Conservation (phyloP, 345 rosid genomes). For the Eucalyptus marginata region DNA sequence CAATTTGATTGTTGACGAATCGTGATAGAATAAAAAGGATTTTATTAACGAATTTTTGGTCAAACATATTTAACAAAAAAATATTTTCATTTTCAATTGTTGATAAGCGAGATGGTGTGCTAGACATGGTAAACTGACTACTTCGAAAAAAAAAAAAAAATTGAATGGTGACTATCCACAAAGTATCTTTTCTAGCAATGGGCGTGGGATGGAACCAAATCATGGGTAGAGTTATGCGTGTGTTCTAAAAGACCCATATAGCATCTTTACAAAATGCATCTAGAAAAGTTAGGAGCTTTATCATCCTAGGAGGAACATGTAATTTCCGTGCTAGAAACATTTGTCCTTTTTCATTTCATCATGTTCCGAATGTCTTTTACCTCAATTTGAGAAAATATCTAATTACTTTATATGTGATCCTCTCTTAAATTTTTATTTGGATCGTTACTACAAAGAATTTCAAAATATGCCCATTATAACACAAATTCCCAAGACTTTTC, state of each 20-base stretch:
- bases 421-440: too few species aligned
- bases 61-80: too few species aligned
- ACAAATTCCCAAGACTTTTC: too few species aligned
- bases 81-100: background rate
- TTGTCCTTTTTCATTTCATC: background rate
- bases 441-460: too few species aligned
- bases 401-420: background rate
- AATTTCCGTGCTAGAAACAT: background rate
- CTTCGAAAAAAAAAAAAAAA: too few species aligned
- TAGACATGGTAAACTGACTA: background rate
- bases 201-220: background rate
- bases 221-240: background rate
- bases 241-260: background rate
- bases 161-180: background rate
- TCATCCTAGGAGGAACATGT: background rate
- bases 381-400: background rate
- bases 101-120: background rate
- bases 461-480: too few species aligned
- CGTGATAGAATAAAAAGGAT: too few species aligned
- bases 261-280: background rate
- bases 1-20: too few species aligned
- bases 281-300: background rate
- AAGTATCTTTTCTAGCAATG: background rate
- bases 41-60: too few species aligned
- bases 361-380: accelerated